Conservation (phyloP, 345 rosid species). For the Lagerstroemia speciosa region DNA sequence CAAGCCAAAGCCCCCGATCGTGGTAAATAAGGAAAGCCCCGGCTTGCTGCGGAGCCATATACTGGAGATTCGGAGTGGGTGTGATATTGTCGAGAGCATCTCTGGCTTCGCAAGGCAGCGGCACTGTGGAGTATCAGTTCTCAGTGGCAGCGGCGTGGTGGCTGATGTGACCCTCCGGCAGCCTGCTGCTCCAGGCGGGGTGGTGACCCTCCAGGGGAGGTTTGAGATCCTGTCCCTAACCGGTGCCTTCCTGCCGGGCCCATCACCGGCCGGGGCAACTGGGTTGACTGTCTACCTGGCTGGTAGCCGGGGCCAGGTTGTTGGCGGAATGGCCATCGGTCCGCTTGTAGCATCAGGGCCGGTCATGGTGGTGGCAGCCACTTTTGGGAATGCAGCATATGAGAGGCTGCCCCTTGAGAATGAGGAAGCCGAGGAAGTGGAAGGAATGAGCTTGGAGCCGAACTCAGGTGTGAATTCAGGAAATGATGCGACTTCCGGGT, state of each 20-base stretch:
- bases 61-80: constrained; percentile 64
- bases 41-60: constrained; percentile 81
- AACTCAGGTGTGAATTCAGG: constrained; percentile 3
- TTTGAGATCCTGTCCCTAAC: constrained; percentile 79
- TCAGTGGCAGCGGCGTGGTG: constrained; percentile 77
- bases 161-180: constrained; percentile 70
- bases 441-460: constrained; percentile 23
- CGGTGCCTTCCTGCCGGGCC: constrained; percentile 67
- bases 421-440: constrained; percentile 26
- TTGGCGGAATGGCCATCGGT: constrained; percentile 72
- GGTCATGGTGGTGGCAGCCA: constrained; percentile 76
- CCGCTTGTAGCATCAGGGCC: constrained; percentile 73
- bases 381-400: constrained; percentile 68
- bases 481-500: constrained; percentile 1
- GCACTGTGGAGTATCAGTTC: constrained; percentile 66
- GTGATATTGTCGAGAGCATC: constrained; percentile 59
- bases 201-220: constrained; percentile 63
- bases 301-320: constrained; percentile 85
- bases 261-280: constrained; percentile 70
- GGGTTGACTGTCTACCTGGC: constrained; percentile 70
- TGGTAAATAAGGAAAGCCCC: constrained; percentile 80
- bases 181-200: constrained; percentile 62
- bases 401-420: constrained; percentile 74
- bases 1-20: constrained; percentile 61
- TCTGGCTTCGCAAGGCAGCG: constrained; percentile 56